Conservation (phyloP, 768 basidiomycete species). For the Kwoniella shandongensis region DNA sequence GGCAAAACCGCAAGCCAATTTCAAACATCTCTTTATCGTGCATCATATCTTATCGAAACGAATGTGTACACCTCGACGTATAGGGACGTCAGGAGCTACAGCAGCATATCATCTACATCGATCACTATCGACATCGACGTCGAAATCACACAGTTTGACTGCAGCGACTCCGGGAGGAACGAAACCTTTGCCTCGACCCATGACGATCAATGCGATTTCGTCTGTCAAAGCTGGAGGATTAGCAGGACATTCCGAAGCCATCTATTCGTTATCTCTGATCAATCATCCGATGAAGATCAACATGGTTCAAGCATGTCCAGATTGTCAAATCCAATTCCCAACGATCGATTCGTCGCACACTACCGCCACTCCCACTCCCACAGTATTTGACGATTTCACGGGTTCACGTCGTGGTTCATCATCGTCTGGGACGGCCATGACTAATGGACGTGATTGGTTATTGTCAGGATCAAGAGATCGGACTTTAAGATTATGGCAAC, state of each 20-base stretch:
- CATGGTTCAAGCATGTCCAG: constrained; percentile 9
- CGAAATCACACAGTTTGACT: no score
- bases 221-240: constrained; percentile 46
- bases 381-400: constrained; percentile 4
- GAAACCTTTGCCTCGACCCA: constrained; percentile 9
- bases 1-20: constrained; percentile 39
- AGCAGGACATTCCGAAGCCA: constrained; percentile 45
- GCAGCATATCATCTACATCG: no score
- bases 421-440: constrained; percentile 2
- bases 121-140: neutral
- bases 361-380: constrained; percentile 5
- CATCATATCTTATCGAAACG: constrained; percentile 34
- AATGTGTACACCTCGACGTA: constrained; percentile 8
- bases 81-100: no score
- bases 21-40: constrained; percentile 46
- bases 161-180: no score
- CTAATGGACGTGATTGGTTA: constrained; percentile 45
- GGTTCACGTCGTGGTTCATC: neutral
- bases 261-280: constrained; percentile 46
- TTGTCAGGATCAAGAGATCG: constrained; percentile 50
- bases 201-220: constrained; percentile 37
- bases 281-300: constrained; percentile 37
- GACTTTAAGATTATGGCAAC: constrained; percentile 46
- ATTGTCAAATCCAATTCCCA: constrained; percentile 3
- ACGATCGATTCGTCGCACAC: neutral